Evolutionary conservation across 2,329 filamentous ascomycete species (phyloP).

Genomic region (Xylaria arbuscula): DNA sequence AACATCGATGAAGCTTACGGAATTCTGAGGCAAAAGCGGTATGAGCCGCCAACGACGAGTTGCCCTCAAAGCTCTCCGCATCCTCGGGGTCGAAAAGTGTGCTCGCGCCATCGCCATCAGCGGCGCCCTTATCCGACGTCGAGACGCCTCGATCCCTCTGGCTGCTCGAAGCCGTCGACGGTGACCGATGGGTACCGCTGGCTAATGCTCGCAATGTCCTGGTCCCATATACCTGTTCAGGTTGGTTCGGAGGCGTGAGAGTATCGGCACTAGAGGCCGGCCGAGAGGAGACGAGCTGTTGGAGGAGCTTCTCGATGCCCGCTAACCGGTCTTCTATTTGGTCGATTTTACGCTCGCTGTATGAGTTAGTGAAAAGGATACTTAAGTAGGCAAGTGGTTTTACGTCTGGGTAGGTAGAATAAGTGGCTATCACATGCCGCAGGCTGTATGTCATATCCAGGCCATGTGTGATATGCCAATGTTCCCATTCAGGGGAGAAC

Average conservation of each 20-base stretch:
- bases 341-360: constrained; percentile 64
- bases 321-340: constrained; percentile 54
- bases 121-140: constrained; percentile 21
- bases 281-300: constrained; percentile 45
- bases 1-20: constrained; percentile 34
- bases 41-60: constrained; percentile 59
- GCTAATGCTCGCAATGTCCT: constrained; percentile 8
- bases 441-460: no score
- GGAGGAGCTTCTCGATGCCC: constrained; percentile 54
- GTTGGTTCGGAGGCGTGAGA: constrained; percentile 9
- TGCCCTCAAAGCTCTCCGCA: constrained; percentile 58
- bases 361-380: neutral
- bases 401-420: no score
- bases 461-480: neutral
- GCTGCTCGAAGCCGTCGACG: constrained; percentile 20
- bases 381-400: constrained; percentile 14
- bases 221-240: constrained; percentile 8
- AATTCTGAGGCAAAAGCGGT: constrained; percentile 61
- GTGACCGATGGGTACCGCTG: constrained; percentile 8
- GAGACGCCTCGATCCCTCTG: constrained; percentile 54
- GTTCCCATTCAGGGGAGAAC: neutral
- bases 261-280: constrained; percentile 12
- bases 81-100: constrained; percentile 64
- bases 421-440: neutral
- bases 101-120: constrained; percentile 53